Conservation (phyloP, 2,329 filamentous ascomycete genomes). For the Verticillium longisporum region DNA sequence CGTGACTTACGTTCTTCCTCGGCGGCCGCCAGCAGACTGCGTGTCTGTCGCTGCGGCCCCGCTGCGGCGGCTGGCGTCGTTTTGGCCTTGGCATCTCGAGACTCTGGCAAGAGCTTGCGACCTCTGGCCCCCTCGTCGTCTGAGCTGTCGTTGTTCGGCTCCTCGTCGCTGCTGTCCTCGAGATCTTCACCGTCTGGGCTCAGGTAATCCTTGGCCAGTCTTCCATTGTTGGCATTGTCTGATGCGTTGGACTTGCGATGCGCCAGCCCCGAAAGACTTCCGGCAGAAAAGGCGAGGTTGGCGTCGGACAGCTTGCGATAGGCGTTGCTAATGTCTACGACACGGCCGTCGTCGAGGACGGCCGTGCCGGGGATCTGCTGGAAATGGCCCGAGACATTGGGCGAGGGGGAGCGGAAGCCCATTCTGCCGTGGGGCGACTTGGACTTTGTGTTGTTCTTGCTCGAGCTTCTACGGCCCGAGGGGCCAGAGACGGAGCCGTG, state of each 20-base stretch:
- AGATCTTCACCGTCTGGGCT: conserved; percentile 60
- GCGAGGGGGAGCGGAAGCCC: conserved; percentile 11
- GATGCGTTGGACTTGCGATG: conserved; percentile 42
- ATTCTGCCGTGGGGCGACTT: conserved; percentile 47
- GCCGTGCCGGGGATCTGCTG: conserved; percentile 20
- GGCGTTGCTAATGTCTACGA: conserved; percentile 61
- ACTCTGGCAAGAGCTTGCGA: conserved; percentile 46
- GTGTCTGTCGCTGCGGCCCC: conserved; percentile 33
- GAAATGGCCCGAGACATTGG: conserved; percentile 9
- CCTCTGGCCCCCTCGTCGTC: conserved; percentile 62
- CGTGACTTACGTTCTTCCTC: conserved; percentile 67
- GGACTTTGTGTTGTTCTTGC: conserved; percentile 34
- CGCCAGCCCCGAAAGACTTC: conserved; percentile 55
- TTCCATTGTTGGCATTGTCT: conserved; percentile 37
- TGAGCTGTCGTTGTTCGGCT: conserved; percentile 50
- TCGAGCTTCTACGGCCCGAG: conserved; percentile 14
- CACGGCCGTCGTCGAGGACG: conserved; percentile 52
- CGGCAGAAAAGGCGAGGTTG: conserved; percentile 56
- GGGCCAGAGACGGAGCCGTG: conserved; percentile 28
- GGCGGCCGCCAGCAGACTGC: conserved; percentile 64
- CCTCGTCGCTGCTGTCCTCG: conserved; percentile 66
- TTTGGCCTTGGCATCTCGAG: conserved; percentile 32
- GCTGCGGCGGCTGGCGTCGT: conserved; percentile 25
- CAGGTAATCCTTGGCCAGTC: conserved; percentile 62
- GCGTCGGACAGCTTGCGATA: conserved; percentile 68